Evolutionary conservation across 805 yeast species (phyloP).

Genomic region (Hanseniaspora occidentalis): DNA sequence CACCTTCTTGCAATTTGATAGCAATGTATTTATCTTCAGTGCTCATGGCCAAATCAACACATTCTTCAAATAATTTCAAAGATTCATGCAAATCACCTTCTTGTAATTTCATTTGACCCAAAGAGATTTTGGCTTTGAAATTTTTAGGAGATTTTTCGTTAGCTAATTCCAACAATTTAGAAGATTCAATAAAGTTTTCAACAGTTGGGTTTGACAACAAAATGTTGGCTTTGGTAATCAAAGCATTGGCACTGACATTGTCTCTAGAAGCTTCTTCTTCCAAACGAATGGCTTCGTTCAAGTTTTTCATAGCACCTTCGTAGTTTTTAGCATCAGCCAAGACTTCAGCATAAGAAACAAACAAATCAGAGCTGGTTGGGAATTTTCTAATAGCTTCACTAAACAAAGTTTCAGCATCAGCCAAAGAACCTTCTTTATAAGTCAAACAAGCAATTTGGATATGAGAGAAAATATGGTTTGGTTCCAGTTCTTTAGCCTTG

Average conservation of each 20-base stretch:
- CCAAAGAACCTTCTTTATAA: slow-evolving; percentile 59
- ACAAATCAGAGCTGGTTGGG: slow-evolving; percentile 83
- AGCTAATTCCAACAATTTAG: slow-evolving; percentile 58
- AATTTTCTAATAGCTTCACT: slow-evolving; percentile 57
- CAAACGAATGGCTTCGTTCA: slow-evolving; percentile 73
- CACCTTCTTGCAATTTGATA: slow-evolving; percentile 82
- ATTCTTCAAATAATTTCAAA: slow-evolving; percentile 65
- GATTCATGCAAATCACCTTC: slow-evolving; percentile 76
- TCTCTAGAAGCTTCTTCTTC: slow-evolving; percentile 51
- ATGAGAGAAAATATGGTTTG: slow-evolving; percentile 67
- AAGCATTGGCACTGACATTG: slow-evolving; percentile 79
- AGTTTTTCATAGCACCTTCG: slow-evolving; percentile 64
- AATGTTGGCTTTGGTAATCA: slow-evolving; percentile 77
- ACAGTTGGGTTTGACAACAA: slow-evolving; percentile 39
- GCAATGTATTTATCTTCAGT: slow-evolving; percentile 83
- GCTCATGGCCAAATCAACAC: slow-evolving; percentile 71
- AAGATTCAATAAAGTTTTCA: slow-evolving; percentile 42
- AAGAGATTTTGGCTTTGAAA: slow-evolving; percentile 79
- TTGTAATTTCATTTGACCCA: slow-evolving; percentile 85
- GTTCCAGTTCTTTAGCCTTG: slow-evolving; percentile 63
- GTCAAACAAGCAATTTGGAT: slow-evolving; percentile 89
- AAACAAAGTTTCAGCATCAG: slow-evolving; percentile 52
- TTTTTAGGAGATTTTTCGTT: slow-evolving; percentile 74
- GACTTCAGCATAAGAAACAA: slow-evolving; percentile 92
- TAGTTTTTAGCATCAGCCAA: slow-evolving; percentile 29